Evolutionary conservation across 1,284 basidiomycete species (phyloP).

Genomic region (Mrakiaceae sp.): DNA sequence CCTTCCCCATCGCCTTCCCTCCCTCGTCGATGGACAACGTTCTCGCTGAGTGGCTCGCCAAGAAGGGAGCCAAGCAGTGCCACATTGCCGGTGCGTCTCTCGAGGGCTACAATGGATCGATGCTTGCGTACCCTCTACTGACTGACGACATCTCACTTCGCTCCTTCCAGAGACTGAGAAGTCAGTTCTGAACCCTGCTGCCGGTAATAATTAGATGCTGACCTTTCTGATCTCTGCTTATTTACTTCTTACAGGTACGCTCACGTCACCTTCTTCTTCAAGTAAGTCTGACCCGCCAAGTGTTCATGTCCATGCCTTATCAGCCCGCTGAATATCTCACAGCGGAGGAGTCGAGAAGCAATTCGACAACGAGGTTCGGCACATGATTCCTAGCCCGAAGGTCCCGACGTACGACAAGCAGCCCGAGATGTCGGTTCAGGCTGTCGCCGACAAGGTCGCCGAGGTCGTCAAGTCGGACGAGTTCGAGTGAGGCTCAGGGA

Average conservation of each 20-base stretch:
- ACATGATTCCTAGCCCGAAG: conserved; percentile 79
- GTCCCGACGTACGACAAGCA: conserved; percentile 79
- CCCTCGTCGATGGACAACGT: conserved; percentile 84
- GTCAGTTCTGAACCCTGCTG: conserved; percentile 29
- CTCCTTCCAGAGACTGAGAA: conserved; percentile 65
- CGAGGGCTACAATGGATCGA: no score
- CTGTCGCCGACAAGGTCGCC: conserved; percentile 76
- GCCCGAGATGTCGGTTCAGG: conserved; percentile 75
- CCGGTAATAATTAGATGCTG: neutral
- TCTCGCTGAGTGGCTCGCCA: conserved; percentile 74
- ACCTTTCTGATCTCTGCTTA: neutral
- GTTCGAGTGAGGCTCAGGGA: conserved; percentile 40
- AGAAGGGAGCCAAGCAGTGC: conserved; percentile 64
- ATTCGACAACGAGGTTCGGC: conserved; percentile 67
- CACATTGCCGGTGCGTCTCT: conserved; percentile 59
- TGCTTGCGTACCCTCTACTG: neutral
- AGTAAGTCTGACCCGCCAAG: conserved; percentile 27
- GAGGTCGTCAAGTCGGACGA: conserved; percentile 58
- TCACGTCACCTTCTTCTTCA: conserved; percentile 94
- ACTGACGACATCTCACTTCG: conserved; percentile 3
- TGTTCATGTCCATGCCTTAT: neutral
- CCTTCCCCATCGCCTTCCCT: conserved; percentile 75
- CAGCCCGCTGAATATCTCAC: neutral
- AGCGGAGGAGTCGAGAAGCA: conserved; percentile 78
- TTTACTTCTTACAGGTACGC: conserved; percentile 40